phyloP scores from a whole-genome alignment of 176 grass and related monocot species.

The Oryza officinalis region DNA sequence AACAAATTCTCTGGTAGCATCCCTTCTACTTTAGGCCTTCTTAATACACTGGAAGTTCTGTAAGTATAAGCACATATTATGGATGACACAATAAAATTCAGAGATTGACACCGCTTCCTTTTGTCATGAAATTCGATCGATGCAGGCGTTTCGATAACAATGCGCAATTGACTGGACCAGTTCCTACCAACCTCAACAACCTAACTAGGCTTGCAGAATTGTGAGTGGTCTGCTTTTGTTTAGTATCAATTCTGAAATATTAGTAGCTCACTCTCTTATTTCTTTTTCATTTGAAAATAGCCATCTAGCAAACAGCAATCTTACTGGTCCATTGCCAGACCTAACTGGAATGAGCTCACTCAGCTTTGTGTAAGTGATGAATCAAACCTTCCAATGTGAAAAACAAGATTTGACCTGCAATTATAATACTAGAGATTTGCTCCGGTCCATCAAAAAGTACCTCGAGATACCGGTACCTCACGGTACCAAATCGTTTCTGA shows the following conservation, averaged over 20 bases:
- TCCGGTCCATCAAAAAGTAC: too few species aligned
- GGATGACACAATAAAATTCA: not conserved
- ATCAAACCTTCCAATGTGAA: constrained; percentile 1
- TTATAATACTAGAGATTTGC: too few species aligned
- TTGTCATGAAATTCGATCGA: not conserved
- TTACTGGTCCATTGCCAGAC: constrained; percentile 68
- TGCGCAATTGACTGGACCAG: constrained; percentile 44
- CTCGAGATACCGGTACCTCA: too few species aligned
- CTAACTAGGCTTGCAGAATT: constrained; percentile 72
- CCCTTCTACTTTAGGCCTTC: constrained; percentile 62
- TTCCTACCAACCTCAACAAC: constrained; percentile 69
- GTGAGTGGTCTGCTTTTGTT: constrained; percentile 53
- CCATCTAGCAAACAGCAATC: constrained; percentile 64
- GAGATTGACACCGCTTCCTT: not conserved
- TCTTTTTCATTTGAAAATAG: constrained; percentile 39
- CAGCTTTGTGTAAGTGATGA: constrained; percentile 76
- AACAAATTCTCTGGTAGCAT: constrained; percentile 76
- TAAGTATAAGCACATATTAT: constrained; percentile 47
- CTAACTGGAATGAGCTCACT: constrained; percentile 68
- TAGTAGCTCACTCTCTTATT: not conserved
- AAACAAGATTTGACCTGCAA: not conserved
- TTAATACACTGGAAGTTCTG: constrained; percentile 64
- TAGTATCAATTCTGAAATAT: constrained; percentile 6
- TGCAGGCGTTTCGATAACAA: constrained; percentile 75
- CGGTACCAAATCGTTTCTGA: too few species aligned